These are phyloP conservation scores for Chlamydomonas incerta DNA, from an alignment of 139 green algal species.

Conservation along the genomic window DNA sequence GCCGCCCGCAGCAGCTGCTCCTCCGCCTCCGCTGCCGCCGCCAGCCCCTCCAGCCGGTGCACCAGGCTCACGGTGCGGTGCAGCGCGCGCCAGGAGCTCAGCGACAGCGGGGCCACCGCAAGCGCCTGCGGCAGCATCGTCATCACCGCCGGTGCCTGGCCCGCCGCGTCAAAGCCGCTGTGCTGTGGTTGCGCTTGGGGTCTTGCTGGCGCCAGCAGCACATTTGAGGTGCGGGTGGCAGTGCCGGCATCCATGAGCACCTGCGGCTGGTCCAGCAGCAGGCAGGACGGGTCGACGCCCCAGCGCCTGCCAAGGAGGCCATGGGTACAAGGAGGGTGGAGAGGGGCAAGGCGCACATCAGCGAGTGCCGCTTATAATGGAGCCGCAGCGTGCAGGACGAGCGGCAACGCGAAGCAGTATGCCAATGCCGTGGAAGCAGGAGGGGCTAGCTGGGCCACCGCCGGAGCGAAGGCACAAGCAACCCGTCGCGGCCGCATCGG, in stretches of 20 bases:
- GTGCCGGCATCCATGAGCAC: background rate
- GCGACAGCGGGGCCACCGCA: background rate
- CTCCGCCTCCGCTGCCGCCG: background rate
- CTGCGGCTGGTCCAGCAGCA: background rate
- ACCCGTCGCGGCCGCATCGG: no score
- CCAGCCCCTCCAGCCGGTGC: background rate
- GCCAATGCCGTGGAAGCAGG: no score
- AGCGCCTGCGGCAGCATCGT: conserved; percentile 6
- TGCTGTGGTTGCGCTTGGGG: no score
- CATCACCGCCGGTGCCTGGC: background rate
- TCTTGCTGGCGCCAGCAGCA: background rate
- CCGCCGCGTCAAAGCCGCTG: no score
- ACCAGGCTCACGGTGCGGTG: background rate
- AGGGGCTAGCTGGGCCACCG: no score
- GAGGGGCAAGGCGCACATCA: no score
- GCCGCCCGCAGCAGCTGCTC: background rate
- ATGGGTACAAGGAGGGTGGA: no score
- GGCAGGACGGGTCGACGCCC: background rate
- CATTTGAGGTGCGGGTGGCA: background rate
- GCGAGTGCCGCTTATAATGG: no score
- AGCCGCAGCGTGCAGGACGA: background rate
- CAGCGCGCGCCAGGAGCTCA: background rate
- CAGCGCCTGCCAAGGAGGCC: conserved; percentile 2
- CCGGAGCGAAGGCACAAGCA: no score
- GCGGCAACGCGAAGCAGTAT: background rate